phyloP scores from a whole-genome alignment of 2,329 filamentous ascomycete species.

The Fusarium coicis region DNA sequence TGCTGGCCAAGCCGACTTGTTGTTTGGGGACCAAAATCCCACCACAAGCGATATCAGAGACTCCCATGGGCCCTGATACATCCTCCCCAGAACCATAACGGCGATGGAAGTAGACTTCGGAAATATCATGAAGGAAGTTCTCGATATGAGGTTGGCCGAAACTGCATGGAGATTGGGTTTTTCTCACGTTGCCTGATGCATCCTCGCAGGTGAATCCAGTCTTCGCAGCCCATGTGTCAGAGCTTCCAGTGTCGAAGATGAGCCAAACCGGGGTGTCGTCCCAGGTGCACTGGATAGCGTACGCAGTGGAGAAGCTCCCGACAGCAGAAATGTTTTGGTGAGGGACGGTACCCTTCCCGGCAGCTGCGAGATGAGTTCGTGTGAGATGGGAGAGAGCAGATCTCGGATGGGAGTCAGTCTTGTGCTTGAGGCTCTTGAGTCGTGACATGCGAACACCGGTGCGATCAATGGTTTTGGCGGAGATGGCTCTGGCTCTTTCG shows the following conservation, averaged over 20 bases:
- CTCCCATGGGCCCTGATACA: constrained; percentile 59
- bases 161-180: constrained; percentile 49
- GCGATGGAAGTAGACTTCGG: constrained; percentile 58
- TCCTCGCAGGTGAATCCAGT: constrained; percentile 56
- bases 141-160: constrained; percentile 55
- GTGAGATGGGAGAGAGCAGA: constrained; percentile 48
- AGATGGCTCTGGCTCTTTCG: constrained; percentile 47
- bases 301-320: constrained; percentile 54
- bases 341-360: constrained; percentile 21
- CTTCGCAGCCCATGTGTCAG: constrained; percentile 62
- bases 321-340: constrained; percentile 54
- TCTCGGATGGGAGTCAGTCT: constrained; percentile 29
- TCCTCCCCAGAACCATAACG: constrained; percentile 61
- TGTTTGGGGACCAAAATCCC: constrained; percentile 57
- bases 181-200: constrained; percentile 43
- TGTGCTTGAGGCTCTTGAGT: constrained; percentile 46
- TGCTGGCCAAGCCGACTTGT: constrained; percentile 60
- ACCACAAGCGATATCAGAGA: constrained; percentile 58
- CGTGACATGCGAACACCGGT: constrained; percentile 47
- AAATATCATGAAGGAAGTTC: constrained; percentile 53
- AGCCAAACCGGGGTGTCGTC: constrained; percentile 54
- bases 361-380: constrained; percentile 25
- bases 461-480: constrained; percentile 44
- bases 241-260: constrained; percentile 62
- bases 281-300: constrained; percentile 55